phyloP scores from a whole-genome alignment of 2,329 filamentous ascomycete species.

The Fusarium transvaalense region DNA sequence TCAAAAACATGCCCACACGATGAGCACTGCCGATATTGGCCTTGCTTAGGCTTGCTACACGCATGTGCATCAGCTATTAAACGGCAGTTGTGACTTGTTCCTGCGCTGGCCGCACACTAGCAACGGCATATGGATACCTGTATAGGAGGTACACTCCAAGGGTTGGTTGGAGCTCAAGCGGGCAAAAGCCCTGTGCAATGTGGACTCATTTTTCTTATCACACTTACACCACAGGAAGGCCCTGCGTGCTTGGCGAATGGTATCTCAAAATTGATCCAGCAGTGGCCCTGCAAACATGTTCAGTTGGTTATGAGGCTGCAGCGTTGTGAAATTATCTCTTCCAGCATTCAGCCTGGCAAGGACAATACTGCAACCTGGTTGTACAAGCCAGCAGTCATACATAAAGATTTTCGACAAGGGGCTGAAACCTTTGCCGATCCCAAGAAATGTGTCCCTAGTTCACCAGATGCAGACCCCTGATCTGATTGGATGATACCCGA shows the following conservation, averaged over 20 bases:
- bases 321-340: neutral
- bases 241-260: constrained; percentile 4
- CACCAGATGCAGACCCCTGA: neutral
- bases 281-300: neutral
- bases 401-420: constrained; percentile 21
- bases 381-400: constrained; percentile 22
- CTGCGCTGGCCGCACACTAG: neutral
- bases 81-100: constrained; percentile 9
- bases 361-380: neutral
- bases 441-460: constrained; percentile 11
- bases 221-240: neutral
- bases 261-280: neutral
- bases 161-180: neutral
- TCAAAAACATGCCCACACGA: constrained; percentile 13
- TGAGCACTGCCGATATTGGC: neutral
- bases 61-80: neutral
- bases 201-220: neutral
- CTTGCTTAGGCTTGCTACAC: neutral
- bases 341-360: neutral
- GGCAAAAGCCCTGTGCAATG: neutral
- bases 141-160: neutral
- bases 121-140: neutral
- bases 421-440: constrained; percentile 11
- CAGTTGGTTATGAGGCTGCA: constrained; percentile 7
- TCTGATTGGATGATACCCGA: constrained; percentile 9